Base-by-base conservation (phyloP, 1,139 yeast species). In the Suhomyces maxii region DNA sequence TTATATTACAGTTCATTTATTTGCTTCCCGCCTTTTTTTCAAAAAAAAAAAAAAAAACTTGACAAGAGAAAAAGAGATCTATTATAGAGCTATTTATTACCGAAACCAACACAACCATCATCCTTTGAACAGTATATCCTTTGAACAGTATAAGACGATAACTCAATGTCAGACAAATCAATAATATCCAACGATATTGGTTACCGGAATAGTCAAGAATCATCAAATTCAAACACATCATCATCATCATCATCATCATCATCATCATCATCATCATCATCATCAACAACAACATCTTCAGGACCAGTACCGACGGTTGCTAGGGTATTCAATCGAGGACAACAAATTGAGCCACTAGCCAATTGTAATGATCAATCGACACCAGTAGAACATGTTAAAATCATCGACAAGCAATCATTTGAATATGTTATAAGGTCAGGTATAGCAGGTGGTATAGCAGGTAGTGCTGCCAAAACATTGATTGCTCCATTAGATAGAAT, bases 401-500 rank as follows among this genome's bases (percentile, higher is more conserved):
- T 57, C 31, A 71, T 79, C 30, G 84, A 88, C 58, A 89, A 86
- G 58, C 87, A 82, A 48, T 84, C 91, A 7, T 53, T 85, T 32
- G 91, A 87, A 48, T 93, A 93, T 64, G 84, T 93, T 14, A 52
- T 89, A 32, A 77, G 89, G 50, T 86, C 95, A 25, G 99, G 97
- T 0, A 58, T 90, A 1, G 96, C 99, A 0, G 99, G 99, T 10
- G 99, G 99, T 0, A 59, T 89, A 1, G 97, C 99, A 0, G 99
- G 99, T 0, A 83, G 91, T 45, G 89, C 95, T 8, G 99, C 97
- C 7, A 93, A 93, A 61, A 90, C 98, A 0, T 73, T 91, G 44
- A 88, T 93, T 39, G 99, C 99, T 0, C 99, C 99, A 0, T 68
- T 93, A 46, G 99, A 93, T 65, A 77, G 99, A 58, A 93, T 93